Evolutionary conservation across 805 yeast species (phyloP).

Genomic region (Myxozyma vanderwaltii): DNA sequence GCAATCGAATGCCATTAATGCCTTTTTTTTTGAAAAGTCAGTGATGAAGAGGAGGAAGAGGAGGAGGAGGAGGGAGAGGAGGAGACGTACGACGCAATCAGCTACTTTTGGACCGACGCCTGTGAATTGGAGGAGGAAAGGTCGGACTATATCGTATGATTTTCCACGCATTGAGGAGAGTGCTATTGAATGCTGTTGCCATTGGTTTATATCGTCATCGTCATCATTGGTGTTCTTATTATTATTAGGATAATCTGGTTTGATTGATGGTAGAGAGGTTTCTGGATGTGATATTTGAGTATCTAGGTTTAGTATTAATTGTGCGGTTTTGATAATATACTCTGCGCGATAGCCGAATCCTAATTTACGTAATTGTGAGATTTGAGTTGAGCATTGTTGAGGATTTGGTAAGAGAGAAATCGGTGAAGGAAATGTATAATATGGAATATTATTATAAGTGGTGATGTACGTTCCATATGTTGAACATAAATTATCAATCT

Average conservation of each 20-base stretch:
- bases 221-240: no score
- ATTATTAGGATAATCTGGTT: no score
- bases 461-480: constrained; percentile 68
- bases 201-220: no score
- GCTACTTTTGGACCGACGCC: constrained; percentile 99
- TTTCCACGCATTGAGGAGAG: constrained; percentile 51
- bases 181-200: no score
- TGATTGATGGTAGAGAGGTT: no score
- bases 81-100: constrained; percentile 69
- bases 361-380: constrained; percentile 48
- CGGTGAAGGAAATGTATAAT: constrained; percentile 77
- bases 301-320: constrained; percentile 48
- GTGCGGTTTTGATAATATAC: constrained; percentile 78
- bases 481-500: constrained; percentile 59
- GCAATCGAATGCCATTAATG: constrained; percentile 85
- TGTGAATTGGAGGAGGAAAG: constrained; percentile 60
- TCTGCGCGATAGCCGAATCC: constrained; percentile 91
- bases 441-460: constrained; percentile 54
- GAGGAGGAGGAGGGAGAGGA: not conserved
- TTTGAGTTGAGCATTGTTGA: constrained; percentile 40
- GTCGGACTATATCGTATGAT: constrained; percentile 57
- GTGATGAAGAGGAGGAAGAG: not conserved
- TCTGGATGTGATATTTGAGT: no score
- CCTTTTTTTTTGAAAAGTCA: constrained; percentile 35
- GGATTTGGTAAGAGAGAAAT: not conserved